Percentiles rank a stretch among this genome's conserved stretches.
Conservation (phyloP, 2,329 filamentous ascomycete species). For the Cladosporium sp. region DNA sequence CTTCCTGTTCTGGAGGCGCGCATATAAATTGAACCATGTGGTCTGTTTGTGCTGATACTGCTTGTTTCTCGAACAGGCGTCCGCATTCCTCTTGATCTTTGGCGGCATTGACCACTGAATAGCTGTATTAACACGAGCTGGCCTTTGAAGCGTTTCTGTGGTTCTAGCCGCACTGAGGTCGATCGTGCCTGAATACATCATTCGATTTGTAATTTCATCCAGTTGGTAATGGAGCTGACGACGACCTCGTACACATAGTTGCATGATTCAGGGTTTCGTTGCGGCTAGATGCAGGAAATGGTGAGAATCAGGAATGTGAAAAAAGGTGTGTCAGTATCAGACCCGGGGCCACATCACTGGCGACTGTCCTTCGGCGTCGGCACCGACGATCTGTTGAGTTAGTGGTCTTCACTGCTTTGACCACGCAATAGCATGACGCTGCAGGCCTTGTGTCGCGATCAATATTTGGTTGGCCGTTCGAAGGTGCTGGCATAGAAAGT, state of each 20-base stretch:
- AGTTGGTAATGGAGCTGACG: background rate
- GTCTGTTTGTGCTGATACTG: background rate
- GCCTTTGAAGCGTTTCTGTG: too few species aligned
- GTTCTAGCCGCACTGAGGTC: background rate
- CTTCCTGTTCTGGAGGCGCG: background rate
- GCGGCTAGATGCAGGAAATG: background rate
- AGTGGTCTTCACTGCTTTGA: background rate
- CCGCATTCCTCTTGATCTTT: background rate
- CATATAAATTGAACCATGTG: conserved; percentile 3
- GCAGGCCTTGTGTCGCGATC: too few species aligned
- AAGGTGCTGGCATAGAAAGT: too few species aligned
- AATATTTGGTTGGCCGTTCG: too few species aligned
- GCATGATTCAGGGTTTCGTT: background rate
- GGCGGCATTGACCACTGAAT: background rate
- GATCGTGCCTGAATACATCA: background rate
- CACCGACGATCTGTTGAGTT: background rate
- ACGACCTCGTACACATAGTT: background rate
- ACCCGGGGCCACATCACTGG: background rate
- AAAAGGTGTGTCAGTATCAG: background rate
- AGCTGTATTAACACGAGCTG: background rate
- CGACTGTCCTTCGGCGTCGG: background rate
- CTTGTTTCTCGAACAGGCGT: background rate
- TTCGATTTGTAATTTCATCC: background rate
- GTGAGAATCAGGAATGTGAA: background rate
- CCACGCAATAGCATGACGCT: background rate